Base-by-base conservation (phyloP, 2,329 filamentous ascomycete species). In the Fusarium stilboides region DNA sequence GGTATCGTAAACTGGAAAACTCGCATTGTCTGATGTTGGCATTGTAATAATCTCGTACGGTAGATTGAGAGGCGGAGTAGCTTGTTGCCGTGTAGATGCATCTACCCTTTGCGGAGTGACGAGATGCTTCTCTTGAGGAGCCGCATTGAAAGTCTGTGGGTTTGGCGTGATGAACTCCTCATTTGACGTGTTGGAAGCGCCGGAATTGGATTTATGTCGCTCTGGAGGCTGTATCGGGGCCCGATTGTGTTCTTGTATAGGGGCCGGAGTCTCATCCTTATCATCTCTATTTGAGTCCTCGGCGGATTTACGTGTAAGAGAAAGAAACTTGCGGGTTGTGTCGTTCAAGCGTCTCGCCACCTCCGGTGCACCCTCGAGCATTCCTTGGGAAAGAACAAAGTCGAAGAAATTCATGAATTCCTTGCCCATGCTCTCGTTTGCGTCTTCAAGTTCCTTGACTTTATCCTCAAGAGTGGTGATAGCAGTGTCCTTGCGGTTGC, bases 401-500 rank as follows among this genome's bases (percentile, higher is more conserved):
- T 92, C 87, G 65, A 92, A 88, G 24, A 95, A 86, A 33, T 83
- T 84, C 69, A 89, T 82, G 71, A 97, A 94, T 0, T 89, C 87
- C 52, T 85, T 88, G 79, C 88, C 91, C 89, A 97, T 93, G 71
- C 91, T 87, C 57, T 92, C 87, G 63, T 94, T 91, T 22, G 87
- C 88, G 15, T 85, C 84, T 61, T 91, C 87, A n/a, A 97, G 86
- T 24, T 88, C 85, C 55, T 89, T 83, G 26, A 95, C 92, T 64
- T 90, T 86, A 55, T 88, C 86, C 75, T 94, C 91, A 13, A 97
- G 84, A 1, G 88, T 88, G 28, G 88, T 86, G 57, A 97, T 95
- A 7, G 92, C 92, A 22, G 87, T 91, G 76, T 97, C 94, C 79
- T 97, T 97, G 52, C 94, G 90, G 74, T 92, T 89, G 17, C 94